Evolutionary conservation across 345 rosid species (phyloP), one percentile per base, ranked within the genome.

Genomic region (Geranium rotundifolium): DNA sequence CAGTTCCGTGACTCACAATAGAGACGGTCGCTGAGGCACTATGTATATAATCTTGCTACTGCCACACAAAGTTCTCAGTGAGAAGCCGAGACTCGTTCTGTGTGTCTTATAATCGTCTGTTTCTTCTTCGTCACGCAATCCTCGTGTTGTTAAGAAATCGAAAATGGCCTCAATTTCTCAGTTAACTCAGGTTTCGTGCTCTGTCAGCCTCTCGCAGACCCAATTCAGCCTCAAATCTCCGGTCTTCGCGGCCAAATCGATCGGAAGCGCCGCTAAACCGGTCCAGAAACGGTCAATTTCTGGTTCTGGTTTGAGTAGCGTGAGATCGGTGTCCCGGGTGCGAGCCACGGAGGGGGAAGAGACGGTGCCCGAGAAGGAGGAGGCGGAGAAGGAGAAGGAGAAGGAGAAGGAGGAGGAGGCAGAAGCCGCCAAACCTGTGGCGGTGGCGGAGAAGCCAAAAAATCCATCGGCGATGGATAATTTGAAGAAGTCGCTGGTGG

Each of bases 401-500:
- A 31, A 3, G 37, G 37, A 31, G 3, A 3, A 2, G 37, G 37
- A n/a, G n/a, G n/a, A n/a, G n/a, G n/a, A n/a, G n/a, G n/a, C n/a
- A n/a, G n/a, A n/a, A n/a, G n/a, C n/a, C n/a, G n/a, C n/a, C n/a
- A n/a, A n/a, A n/a, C n/a, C n/a, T 31, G 37, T 31, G 37, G 3
- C 37, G 4, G 37, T 31, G 37, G 37, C 37, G 7, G 63, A 54
- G 69, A 52, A 4, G 66, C 67, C 74, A 10, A 69, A 72, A 29
- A 80, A 73, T 19, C 67, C 56, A 63, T 41, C 61, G 46, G 96
- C 86, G 81, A 77, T 77, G 12, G 82, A 82, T 61, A 37, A 65
- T 58, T 73, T 89, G 71, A 89, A 89, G 86, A 79, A 73, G 73
- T 67, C 65, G 67, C 37, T 92, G 71, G 85, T 81, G 29, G 93